Conservation (phyloP, 1,284 basidiomycete genomes). For the Golubevia pallescens region DNA sequence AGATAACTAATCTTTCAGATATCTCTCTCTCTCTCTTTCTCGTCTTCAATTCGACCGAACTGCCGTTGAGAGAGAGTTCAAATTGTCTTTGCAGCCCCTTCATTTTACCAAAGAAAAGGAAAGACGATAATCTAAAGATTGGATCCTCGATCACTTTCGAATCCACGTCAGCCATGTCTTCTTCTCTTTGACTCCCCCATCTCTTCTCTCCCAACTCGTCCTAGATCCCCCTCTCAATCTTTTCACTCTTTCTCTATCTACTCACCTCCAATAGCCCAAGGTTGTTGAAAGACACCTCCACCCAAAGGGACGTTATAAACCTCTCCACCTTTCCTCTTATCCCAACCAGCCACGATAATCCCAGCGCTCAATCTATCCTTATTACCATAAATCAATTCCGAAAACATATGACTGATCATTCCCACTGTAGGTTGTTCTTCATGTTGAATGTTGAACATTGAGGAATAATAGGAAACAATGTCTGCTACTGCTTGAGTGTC, state of each 20-base stretch:
- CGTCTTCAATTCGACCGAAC: no score
- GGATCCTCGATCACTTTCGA: no score
- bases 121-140: no score
- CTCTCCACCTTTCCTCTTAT: slow-evolving; percentile 53
- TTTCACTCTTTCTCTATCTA: neutral
- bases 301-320: slow-evolving; percentile 61
- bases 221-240: no score
- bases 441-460: slow-evolving; percentile 47
- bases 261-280: slow-evolving; percentile 59
- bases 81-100: no score
- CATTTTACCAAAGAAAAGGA: no score
- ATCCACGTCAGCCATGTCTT: no score
- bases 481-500: slow-evolving; percentile 63
- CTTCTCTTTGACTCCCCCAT: no score
- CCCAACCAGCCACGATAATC: slow-evolving; percentile 63
- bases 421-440: slow-evolving; percentile 39
- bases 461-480: slow-evolving; percentile 58
- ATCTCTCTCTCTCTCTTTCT: no score
- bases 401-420: slow-evolving; percentile 53
- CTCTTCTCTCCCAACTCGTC: no score
- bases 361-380: slow-evolving; percentile 57
- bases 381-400: slow-evolving; percentile 60
- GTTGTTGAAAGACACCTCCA: slow-evolving; percentile 61
- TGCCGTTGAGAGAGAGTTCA: no score
- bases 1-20: no score